Evolutionary conservation across 2,329 filamentous ascomycete genomes (phyloP), one percentile per base, ranked within the genome.

Genomic region (Cladophialophora immunda): DNA sequence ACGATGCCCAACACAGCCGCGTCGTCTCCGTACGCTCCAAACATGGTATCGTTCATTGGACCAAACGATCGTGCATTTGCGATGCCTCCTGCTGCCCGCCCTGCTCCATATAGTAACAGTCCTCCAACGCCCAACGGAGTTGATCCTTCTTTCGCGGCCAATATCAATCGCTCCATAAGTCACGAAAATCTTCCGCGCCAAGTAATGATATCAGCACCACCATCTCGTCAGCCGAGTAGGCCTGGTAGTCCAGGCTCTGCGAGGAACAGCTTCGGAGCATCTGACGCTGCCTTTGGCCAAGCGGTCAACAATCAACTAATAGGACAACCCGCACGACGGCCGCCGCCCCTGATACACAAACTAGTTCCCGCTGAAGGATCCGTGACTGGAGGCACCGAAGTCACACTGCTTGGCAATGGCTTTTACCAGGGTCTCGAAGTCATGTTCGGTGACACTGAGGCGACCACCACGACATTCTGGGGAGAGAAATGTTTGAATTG

Each of bases 291-390:
- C 57, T 67, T 70, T 66, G 68, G 62, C 74, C 79, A 68, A 72
- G 71, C 67, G 75, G 76, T 56, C 59, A 71, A 45, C 50, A 71
- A 47, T 74, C 76, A 68, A 71, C 72, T 69, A 13, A 64, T 72
- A 47, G 58, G 64, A 19, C 69, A 69, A 32, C 84, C 85, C 63
- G 82, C 82, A 57, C 80, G 84, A n/a, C 80, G 84, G 32, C 82
- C 83, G 19, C 79, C 86, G 2, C 87, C 90, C 1, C 86, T 86
- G 19, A 94, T 96, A 25, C 90, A 92, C 76, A 94, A 94, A 76
- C 85, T 97, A 68, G 92, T 95, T 38, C 93, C 94, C 0, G 86
- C 86, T 32, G 92, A 96, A 77, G 93, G 93, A 0, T 92, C 93
- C 6, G 92, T 89, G 66, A 88, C 87, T 38, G 93, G 93, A 66